Percentiles rank a stretch among this genome's conserved stretches.
phyloP scores from a whole-genome alignment of 768 basidiomycete species.

The Serpula lacrymans region DNA sequence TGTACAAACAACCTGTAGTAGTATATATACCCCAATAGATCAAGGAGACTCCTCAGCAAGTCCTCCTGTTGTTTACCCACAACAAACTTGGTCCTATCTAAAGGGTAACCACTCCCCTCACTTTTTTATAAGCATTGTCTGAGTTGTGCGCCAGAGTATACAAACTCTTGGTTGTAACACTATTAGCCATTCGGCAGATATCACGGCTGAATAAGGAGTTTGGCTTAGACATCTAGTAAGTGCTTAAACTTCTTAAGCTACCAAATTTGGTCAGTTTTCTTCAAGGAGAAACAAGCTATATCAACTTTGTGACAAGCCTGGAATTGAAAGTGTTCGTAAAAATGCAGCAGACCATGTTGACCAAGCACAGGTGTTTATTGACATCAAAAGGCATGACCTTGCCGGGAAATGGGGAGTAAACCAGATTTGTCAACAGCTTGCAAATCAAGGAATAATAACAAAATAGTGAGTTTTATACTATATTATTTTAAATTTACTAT shows the following conservation, averaged over 20 bases:
- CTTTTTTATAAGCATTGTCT: too few relatives aligned
- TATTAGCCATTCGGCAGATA: slow-evolving; percentile 1
- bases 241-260: neutral
- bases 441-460: slow-evolving; percentile 9
- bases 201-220: slow-evolving; percentile 2
- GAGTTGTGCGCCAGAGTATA: too few relatives aligned
- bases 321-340: neutral
- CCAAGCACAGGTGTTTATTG: slow-evolving; percentile 4
- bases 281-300: neutral
- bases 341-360: neutral
- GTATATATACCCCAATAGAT: too few relatives aligned
- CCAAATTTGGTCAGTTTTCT: neutral
- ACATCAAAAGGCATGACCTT: slow-evolving; percentile 8
- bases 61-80: too few relatives aligned
- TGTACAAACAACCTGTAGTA: too few relatives aligned
- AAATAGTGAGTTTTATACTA: slow-evolving; percentile 2
- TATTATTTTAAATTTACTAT: neutral
- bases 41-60: too few relatives aligned
- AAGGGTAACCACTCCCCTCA: too few relatives aligned
- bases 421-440: slow-evolving; percentile 11
- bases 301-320: neutral
- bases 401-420: slow-evolving; percentile 12
- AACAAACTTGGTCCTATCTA: too few relatives aligned
- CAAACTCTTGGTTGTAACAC: too few relatives aligned
- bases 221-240: neutral